phyloP scores from a whole-genome alignment of 139 green algal genomes.

The Nannochloris sp. region DNA sequence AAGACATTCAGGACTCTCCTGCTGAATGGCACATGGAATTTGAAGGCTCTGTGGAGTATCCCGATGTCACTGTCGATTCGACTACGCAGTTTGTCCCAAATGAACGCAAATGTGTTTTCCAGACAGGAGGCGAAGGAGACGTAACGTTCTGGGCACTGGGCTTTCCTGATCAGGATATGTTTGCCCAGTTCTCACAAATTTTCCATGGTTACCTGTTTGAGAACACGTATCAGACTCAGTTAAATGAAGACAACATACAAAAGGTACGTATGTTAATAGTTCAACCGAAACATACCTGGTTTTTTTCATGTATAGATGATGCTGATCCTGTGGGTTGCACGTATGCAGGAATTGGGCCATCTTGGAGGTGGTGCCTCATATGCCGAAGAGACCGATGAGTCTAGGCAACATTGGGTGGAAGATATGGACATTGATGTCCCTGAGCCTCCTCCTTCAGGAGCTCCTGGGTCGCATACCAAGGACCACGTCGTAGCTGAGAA shows the following conservation, averaged over 20 bases:
- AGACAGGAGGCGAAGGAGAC: slow-evolving; percentile 21
- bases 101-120: slow-evolving; percentile 37
- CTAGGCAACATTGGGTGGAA: slow-evolving; percentile 28
- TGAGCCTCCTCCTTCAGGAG: slow-evolving; percentile 22
- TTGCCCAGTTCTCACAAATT: slow-evolving; percentile 33
- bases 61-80: slow-evolving; percentile 14
- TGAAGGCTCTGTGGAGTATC: slow-evolving; percentile 18
- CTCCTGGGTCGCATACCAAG: slow-evolving; percentile 11
- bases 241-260: slow-evolving; percentile 32
- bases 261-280: slow-evolving; percentile 34
- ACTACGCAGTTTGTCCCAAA: slow-evolving; percentile 25
- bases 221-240: slow-evolving; percentile 65
- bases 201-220: slow-evolving; percentile 69
- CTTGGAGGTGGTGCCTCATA: neutral
- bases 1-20: slow-evolving; percentile 36
- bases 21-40: slow-evolving; percentile 42
- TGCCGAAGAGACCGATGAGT: slow-evolving; percentile 29
- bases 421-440: slow-evolving; percentile 33
- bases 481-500: slow-evolving; percentile 25
- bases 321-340: neutral
- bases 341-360: slow-evolving; percentile 1
- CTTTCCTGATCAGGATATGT: slow-evolving; percentile 33
- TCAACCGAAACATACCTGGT: slow-evolving; percentile 14
- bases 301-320: neutral
- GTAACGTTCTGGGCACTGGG: slow-evolving; percentile 41